phyloP scores from a whole-genome alignment of 345 rosid genomes.

The Eucalyptus caleyi region DNA sequence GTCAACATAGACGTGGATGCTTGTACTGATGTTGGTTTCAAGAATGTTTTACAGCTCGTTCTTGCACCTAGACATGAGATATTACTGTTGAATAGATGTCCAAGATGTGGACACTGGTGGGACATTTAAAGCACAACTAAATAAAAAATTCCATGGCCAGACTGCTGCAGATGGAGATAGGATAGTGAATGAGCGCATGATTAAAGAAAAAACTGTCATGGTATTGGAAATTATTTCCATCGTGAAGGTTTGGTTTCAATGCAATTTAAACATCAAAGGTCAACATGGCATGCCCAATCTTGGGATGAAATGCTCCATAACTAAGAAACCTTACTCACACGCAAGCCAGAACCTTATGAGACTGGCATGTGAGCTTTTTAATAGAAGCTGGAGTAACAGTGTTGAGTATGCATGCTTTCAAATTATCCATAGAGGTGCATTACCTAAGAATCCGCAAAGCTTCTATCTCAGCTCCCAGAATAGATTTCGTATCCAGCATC shows the following conservation, averaged over 20 bases:
- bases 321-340: background rate
- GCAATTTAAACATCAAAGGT: background rate
- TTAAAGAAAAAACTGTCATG: background rate
- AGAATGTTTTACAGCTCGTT: background rate
- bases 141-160: background rate
- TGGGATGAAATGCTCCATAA: background rate
- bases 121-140: background rate
- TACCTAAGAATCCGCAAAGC: constrained; percentile 81
- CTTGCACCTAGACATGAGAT: background rate
- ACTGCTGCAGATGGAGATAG: background rate
- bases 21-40: background rate
- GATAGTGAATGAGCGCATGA: background rate
- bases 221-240: background rate
- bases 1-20: background rate
- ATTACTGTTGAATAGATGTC: background rate
- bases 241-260: background rate
- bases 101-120: background rate
- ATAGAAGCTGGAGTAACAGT: background rate
- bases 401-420: background rate
- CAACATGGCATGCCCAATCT: background rate
- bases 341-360: background rate
- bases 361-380: background rate
- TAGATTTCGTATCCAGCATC: constrained; percentile 47
- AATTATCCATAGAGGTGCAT: background rate
- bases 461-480: constrained; percentile 69